Evolutionary conservation across 1,284 basidiomycete genomes (phyloP), one percentile per base, ranked within the genome.

Genomic region (Leucoagaricus sp.): DNA sequence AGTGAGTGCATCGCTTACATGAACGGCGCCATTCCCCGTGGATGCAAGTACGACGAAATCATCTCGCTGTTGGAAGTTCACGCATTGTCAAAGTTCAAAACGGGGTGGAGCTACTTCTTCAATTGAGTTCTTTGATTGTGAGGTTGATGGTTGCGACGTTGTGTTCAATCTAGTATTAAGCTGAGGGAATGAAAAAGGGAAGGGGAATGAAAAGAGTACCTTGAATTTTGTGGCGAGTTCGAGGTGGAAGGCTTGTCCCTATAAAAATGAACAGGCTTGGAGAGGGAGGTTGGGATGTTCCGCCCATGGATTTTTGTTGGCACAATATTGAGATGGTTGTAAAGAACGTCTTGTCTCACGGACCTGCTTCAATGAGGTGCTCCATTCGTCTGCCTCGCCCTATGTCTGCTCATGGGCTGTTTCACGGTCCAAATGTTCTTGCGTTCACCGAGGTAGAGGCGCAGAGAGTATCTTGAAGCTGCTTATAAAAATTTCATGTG

Each of bases 321-420:
- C n/a, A 50, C 2, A 33, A 38, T 9, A 36, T 53, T 21, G 47
- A 36, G 17, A 41, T 53, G 40, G 29, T 45, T 25, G 45, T 25
- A 25, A 5, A 8, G 42, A 28, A 23, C 13, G 40, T 4, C 7
- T 4, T 70, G 15, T 50, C 76, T 94, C 90, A 64, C 87, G 86
- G 61, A 96, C 91, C 26, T 85, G 81, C 71, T 90, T 90, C 87
- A 97, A 97, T 2, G 94, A 92, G 8, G 86, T 86, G 44, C 86
- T 86, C 96, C 96, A 99, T 74, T 96, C 97, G 62, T 93, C 86
- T 2, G 96, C 91, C 70, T 98, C 96, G 63, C 86, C 84, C 67
- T 93, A 94, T 2, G 95, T 97, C 70, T 91, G 84, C 65, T 95
- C 92, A 70, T 98, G 98, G 0, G 96, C 97, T 3, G 94, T 96